A percentile compares a stretch with the other conserved stretches of the same genome.
Evolutionary conservation across 331 rosid genomes (phyloP).

Genomic region (Quercus tomentella): DNA sequence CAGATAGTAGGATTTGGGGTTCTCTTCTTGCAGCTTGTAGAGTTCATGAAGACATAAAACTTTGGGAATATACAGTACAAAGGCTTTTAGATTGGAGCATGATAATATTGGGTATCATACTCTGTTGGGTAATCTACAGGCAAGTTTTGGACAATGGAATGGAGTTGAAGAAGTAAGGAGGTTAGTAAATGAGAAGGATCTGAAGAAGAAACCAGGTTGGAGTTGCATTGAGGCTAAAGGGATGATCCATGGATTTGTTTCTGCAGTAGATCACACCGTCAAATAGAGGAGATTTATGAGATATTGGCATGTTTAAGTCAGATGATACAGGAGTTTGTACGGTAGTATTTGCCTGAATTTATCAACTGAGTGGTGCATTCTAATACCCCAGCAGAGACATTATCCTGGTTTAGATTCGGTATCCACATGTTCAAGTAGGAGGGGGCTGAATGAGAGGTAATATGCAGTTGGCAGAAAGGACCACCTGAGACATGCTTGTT

Average conservation of each 20-base stretch:
- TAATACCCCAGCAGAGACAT: not conserved
- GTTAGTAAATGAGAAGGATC: conserved; percentile 38
- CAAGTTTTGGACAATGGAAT: conserved; percentile 27
- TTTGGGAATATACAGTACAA: conserved; percentile 45
- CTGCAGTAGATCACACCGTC: conserved; percentile 38
- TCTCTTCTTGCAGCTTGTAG: conserved; percentile 57
- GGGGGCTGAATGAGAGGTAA: conserved; percentile 64
- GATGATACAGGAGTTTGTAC: not conserved
- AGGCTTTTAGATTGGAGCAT: conserved; percentile 57
- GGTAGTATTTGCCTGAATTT: not conserved
- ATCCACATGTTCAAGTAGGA: conserved; percentile 47
- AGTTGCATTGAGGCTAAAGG: conserved; percentile 48
- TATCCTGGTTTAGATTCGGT: conserved; percentile 19
- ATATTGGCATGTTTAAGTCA: conserved; percentile 19
- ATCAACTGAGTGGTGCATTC: not conserved
- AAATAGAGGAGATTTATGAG: conserved; percentile 29
- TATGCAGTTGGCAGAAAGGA: too few species aligned
- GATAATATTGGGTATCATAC: conserved; percentile 50
- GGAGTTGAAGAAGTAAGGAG: conserved; percentile 26
- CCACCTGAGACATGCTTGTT: conserved; percentile 63
- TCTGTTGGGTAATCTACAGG: conserved; percentile 47
- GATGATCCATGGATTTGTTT: conserved; percentile 46
- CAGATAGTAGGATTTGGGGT: conserved; percentile 32
- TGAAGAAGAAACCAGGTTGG: conserved; percentile 61
- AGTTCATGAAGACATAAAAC: conserved; percentile 32